Evolutionary conservation across 768 basidiomycete genomes (phyloP), one percentile per base, ranked within the genome.

Genomic region (Sistotremastrum niveocremeum): DNA sequence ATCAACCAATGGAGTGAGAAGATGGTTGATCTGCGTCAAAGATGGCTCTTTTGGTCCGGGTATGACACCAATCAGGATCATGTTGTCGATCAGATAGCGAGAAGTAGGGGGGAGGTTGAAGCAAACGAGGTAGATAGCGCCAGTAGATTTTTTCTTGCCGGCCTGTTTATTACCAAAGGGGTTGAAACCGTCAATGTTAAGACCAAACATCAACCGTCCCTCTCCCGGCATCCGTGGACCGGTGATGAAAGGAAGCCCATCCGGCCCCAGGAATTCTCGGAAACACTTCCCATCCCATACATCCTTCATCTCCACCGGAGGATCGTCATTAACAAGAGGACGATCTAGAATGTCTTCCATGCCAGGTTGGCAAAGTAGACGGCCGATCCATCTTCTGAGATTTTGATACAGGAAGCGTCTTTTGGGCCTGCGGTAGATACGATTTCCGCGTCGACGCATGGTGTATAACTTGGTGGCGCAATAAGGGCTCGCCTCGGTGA

Each of bases 51-150:
- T 50, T 0, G 69, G 71, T 0, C 70, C 67, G 3, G 68, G 66
- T 29, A 70, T 65, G 45, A 72, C 51, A 0, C 62, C 67, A 2
- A 59, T 66, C 0, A 71, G 54, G 47, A 59, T 71, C 54, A 72
- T 60, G 46, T 72, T 70, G 49, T 69, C 60, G 0, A 52, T 52
- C 7, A 60, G 58, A 47, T 66, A 68, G 3, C 57, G 51, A 1
- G 62, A 45, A n/a, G 62, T 50, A 0, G 54, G 56, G 0, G 67
- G 67, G 0, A 69, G 56, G 49, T 69, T 69, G 5, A 66, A 45
- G 46, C 60, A 65, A 4, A 57, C 56, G 39, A 68, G 47, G 11
- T 57, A 62, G 3, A 70, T 56, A 2, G 53, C 53, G 2, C 61
- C 59, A 30, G 52, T 44, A 0, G 57, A 58, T 5, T 41, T 53